Percentiles rank a stretch among this genome's conserved stretches.
Evolutionary conservation across 257 asterid species (phyloP).

Genomic region (Haberlea rhodopensis): DNA sequence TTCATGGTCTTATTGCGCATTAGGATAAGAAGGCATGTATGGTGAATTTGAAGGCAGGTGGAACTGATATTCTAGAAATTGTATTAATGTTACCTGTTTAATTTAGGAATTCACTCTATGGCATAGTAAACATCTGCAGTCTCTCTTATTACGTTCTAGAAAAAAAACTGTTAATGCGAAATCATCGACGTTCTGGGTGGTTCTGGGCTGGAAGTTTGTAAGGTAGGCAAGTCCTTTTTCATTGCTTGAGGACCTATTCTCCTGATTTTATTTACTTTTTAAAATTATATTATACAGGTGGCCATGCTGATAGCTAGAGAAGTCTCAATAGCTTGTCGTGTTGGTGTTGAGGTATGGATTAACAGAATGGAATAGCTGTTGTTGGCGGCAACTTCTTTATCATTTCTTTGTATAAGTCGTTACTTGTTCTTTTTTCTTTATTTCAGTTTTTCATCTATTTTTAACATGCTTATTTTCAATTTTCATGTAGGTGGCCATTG

Average conservation of each 20-base stretch:
- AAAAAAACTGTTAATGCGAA: background rate
- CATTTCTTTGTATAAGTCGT: no score
- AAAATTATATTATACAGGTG: slow-evolving; percentile 46
- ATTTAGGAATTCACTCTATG: no score
- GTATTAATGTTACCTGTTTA: no score
- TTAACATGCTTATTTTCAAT: background rate
- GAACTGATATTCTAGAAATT: background rate
- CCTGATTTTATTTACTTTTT: slow-evolving; percentile 21
- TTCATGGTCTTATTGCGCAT: background rate
- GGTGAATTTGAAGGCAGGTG: background rate
- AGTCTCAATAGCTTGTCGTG: slow-evolving; percentile 79
- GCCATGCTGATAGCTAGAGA: slow-evolving; percentile 88
- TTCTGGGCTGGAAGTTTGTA: background rate
- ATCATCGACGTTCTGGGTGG: background rate
- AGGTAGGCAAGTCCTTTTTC: background rate
- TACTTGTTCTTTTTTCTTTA: no score
- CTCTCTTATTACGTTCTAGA: background rate
- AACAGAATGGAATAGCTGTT: slow-evolving; percentile 37
- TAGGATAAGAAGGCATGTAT: background rate
- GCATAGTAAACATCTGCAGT: no score
- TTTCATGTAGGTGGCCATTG: slow-evolving; percentile 53
- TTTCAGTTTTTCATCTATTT: background rate
- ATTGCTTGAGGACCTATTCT: background rate
- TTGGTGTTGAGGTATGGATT: slow-evolving; percentile 77
- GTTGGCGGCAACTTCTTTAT: slow-evolving; percentile 89